Evolutionary conservation across 176 grass and related monocot species (phyloP).

Genomic region (Alopecurus myosuroides): DNA sequence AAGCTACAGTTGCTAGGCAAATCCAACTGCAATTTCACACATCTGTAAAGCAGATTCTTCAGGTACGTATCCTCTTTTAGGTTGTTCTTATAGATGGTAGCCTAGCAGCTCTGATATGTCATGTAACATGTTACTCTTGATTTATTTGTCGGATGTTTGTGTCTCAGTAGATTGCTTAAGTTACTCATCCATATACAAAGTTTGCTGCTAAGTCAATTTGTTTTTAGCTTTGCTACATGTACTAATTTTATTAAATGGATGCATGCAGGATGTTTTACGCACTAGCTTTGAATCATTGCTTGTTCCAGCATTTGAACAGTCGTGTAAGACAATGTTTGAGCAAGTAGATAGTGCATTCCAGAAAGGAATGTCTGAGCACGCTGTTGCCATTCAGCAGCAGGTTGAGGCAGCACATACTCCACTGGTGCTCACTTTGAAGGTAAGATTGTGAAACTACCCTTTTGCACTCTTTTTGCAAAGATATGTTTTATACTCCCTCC

Average conservation of each 20-base stretch:
- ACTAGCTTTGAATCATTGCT: slow-evolving; percentile 67
- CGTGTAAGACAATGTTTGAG: slow-evolving; percentile 95
- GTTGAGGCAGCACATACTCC: slow-evolving; percentile 80
- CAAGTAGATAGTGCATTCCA: slow-evolving; percentile 93
- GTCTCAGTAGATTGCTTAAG: background rate
- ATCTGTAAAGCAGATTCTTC: slow-evolving; percentile 81
- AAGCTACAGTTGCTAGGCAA: slow-evolving; percentile 84
- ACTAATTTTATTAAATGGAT: slow-evolving; percentile 25
- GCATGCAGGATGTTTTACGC: slow-evolving; percentile 77
- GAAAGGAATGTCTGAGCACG: slow-evolving; percentile 96
- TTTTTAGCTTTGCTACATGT: slow-evolving; percentile 3
- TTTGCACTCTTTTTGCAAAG: background rate
- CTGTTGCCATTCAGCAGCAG: slow-evolving; percentile 79
- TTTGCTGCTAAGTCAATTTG: background rate
- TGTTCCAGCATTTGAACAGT: slow-evolving; percentile 89
- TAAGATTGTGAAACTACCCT: background rate
- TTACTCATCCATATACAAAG: background rate
- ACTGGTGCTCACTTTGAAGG: slow-evolving; percentile 81
- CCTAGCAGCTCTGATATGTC: slow-evolving; percentile 1
- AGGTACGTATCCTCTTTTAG: slow-evolving; percentile 42
- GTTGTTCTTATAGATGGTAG: slow-evolving; percentile 12
- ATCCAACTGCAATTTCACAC: slow-evolving; percentile 91
- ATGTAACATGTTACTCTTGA: background rate
- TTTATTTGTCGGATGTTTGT: background rate
- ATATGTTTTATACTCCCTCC: background rate